phyloP scores from a whole-genome alignment of 768 basidiomycete species.

The Mycena albidolilacea region DNA sequence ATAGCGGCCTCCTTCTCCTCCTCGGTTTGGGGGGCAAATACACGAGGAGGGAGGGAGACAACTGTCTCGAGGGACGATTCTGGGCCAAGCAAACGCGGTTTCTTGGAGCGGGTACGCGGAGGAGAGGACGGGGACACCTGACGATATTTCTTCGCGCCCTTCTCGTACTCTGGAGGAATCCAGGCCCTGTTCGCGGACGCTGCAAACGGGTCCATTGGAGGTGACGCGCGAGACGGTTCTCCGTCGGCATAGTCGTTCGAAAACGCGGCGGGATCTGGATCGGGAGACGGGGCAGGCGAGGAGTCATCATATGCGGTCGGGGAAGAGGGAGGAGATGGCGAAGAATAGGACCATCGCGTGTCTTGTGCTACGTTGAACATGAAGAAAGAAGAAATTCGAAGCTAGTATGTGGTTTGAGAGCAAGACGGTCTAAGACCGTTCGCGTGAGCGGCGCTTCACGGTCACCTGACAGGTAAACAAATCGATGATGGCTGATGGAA shows the following conservation, averaged over 20 bases:
- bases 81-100: slow-evolving; percentile 34
- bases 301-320: slow-evolving; percentile 51
- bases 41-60: slow-evolving; percentile 33
- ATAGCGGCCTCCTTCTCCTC: slow-evolving; percentile 51
- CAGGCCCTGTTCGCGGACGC: slow-evolving; percentile 65
- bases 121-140: slow-evolving; percentile 40
- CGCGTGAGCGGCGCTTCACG: not conserved
- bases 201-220: slow-evolving; percentile 68
- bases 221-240: slow-evolving; percentile 40
- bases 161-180: slow-evolving; percentile 62
- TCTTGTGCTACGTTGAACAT: slow-evolving; percentile 8
- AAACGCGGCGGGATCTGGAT: slow-evolving; percentile 46
- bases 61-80: slow-evolving; percentile 36
- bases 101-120: slow-evolving; percentile 43
- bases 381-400: too few relatives aligned
- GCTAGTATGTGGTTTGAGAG: too few relatives aligned
- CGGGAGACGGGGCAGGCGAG: slow-evolving; percentile 69
- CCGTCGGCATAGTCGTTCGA: not conserved
- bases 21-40: slow-evolving; percentile 40
- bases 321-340: slow-evolving; percentile 50
- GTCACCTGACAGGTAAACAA: not conserved
- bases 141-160: slow-evolving; percentile 48
- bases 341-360: slow-evolving; percentile 19
- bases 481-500: not conserved
- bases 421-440: not conserved